Base-by-base conservation (phyloP, 305 asterid species). In the Andrographis paniculata region DNA sequence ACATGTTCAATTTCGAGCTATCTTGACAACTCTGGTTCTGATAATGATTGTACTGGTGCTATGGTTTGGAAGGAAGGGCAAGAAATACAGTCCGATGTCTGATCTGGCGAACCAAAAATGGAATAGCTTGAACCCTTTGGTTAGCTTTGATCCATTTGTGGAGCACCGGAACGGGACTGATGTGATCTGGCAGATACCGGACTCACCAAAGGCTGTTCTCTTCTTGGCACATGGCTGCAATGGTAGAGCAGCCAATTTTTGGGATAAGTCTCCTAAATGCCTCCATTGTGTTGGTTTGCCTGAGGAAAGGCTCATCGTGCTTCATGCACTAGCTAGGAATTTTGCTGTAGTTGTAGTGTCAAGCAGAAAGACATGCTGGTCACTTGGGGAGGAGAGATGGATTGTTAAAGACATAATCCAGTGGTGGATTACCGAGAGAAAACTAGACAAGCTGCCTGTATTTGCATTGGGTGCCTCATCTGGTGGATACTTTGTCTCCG, bases 381-480 rank as follows among this genome's bases (percentile, higher is more conserved):
- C 86, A 11, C 73, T 74, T 36, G 76, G 82, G 9, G 77, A 78
- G 41, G 98, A 89, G 67, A 62, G 73, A 38, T 48, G 45, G 65
- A 39, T 65, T 10, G 72, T 82, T 37, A 80, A 64, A 62, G 76
- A 82, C 47, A 74, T 72, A 48, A 74, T 89, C n/a, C 55, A 65
- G 38, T 62, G 82, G 83, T 85, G 95, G 94, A 53, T 75, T 45
- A 58, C 75, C 3, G 71, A 78, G 28, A 67, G 68, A 45, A 74
- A 63, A 50, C 75, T 85, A 22, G 70, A 69, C 38, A 71, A 69
- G 31, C 60, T 89, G 65, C 98, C 94, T 42, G 42, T 82, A 15
- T 78, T 74, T 58, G 98, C 88, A 18, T 56, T 89, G 69, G 95
- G 98, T 42, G 98, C 98, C 11, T 85, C 94, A 1, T 89, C 98